Base-by-base conservation (phyloP, 208 protist species). In the Herpetomonas muscarum region DNA sequence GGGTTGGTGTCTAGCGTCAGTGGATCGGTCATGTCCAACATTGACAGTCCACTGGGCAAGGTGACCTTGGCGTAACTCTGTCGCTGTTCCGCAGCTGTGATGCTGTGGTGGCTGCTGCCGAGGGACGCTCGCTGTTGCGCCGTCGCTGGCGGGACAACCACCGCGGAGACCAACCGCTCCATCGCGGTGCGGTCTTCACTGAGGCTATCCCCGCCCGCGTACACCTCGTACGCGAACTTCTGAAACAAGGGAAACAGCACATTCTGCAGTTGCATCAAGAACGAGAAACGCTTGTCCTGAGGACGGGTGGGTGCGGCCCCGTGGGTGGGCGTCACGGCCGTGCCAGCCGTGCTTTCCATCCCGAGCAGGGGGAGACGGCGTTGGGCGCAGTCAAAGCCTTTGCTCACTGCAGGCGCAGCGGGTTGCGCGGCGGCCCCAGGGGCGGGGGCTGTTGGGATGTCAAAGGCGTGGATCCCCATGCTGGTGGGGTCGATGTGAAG, bases 191-290 rank as follows among this genome's bases (percentile, higher is more conserved):
- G 41, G 5, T 46, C 41, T 22, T 46, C 41, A 12, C 7, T 19
- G 41, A 9, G 10, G 17, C 19, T 19, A 22, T 19, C 41, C 6
- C 41, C 41, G 10, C 17, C 41, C 6, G 41, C 19, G 26, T 48
- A 45, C n/a, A 70, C 25, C 45, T 57, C 26, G 52, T 49, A 63
- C 21, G 51, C 29, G 42, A 62, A 34, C 52, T 71, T 71, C 41
- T 67, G 53, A 36, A 64, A 70, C 31, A 68, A 26, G 44, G n/a
- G 55, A 46, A 64, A 64, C 15, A 64, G 12, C 46, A 59, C 48
- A 2, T 46, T 19, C 28, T 29, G 15, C 24, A 64, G 47, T 37
- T 70, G 51, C 22, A 48, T 51, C 49, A 24, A 64, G 7, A 26
- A 24, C 36, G 13, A 28, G 28, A 15, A 21, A 4, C 5, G 45